Percentiles rank a stretch among this genome's conserved stretches.
Conservation (phyloP, 805 yeast species). For the Candida hungchunana region DNA sequence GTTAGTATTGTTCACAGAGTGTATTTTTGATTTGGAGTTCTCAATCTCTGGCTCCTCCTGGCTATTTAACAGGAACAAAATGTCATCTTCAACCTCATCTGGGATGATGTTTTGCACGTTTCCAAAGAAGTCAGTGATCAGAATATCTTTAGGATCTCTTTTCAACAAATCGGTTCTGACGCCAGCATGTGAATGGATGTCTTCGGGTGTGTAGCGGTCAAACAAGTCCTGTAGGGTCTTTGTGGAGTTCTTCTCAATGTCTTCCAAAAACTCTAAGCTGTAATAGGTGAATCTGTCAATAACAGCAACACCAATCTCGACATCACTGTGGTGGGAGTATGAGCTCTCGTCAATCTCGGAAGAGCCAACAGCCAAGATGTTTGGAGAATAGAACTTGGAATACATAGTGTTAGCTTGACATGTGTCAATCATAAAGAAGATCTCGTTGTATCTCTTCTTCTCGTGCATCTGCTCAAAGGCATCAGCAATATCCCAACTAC, state of each 20-base stretch:
- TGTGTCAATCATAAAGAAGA: constrained; percentile 96
- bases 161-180: constrained; percentile 74
- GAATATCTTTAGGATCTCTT: constrained; percentile 62
- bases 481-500: constrained; percentile 92
- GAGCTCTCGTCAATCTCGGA: constrained; percentile 84
- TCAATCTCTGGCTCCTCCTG: constrained; percentile 8
- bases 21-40: constrained; percentile 4
- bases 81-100: constrained; percentile 53
- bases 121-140: constrained; percentile 91
- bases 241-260: constrained; percentile 69
- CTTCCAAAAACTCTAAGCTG: constrained; percentile 83
- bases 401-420: constrained; percentile 99
- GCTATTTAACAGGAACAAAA: constrained; percentile 22
- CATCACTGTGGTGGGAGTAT: constrained; percentile 93
- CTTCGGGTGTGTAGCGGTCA: constrained; percentile 76
- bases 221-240: constrained; percentile 79
- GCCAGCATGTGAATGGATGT: constrained; percentile 93
- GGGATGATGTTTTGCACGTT: constrained; percentile 76
- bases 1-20: constrained; percentile 12
- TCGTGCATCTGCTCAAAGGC: constrained; percentile 97
- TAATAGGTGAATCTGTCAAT: constrained; percentile 94
- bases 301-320: constrained; percentile 95
- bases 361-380: constrained; percentile 89
- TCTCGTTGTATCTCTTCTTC: constrained; percentile 90
- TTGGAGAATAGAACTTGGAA: constrained; percentile 86